These are phyloP conservation scores for Articulospora tetracladia DNA, from an alignment of 495 filamentous ascomycete species.

Conservation along the genomic window DNA sequence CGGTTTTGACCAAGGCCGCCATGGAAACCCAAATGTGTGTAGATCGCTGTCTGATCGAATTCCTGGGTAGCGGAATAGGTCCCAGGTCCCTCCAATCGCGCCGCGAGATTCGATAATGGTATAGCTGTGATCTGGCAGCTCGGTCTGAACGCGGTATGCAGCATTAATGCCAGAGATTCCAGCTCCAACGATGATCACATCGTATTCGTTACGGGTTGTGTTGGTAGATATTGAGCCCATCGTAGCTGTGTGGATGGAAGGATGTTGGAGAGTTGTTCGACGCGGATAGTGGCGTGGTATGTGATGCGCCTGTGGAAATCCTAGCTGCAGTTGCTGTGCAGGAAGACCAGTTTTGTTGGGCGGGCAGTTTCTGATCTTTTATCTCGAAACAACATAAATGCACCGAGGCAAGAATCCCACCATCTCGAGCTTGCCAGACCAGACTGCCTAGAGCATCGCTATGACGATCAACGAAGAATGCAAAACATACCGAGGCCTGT, in stretches of 20 bases:
- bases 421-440: not conserved
- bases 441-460: not conserved
- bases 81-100: conserved; percentile 67
- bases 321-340: too few species aligned
- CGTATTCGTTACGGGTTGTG: conserved; percentile 30
- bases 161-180: conserved; percentile 76
- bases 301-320: not conserved
- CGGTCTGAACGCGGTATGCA: conserved; percentile 62
- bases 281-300: not conserved
- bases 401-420: not conserved
- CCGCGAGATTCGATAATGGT: conserved; percentile 59
- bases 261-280: not conserved
- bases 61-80: conserved; percentile 68
- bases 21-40: conserved; percentile 64
- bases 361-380: too few species aligned
- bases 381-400: not conserved
- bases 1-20: conserved; percentile 59
- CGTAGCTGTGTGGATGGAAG: not conserved
- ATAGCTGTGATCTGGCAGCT: conserved; percentile 51
- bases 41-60: conserved; percentile 66
- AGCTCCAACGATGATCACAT: conserved; percentile 68
- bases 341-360: too few species aligned
- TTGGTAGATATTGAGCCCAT: not conserved
- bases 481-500: not conserved
- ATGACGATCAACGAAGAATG: not conserved